Percentiles rank a stretch among this genome's conserved stretches.
These are phyloP conservation scores for Yamadazyma sp. DNA, from an alignment of 1,139 yeast genomes.

Conservation along the genomic window DNA sequence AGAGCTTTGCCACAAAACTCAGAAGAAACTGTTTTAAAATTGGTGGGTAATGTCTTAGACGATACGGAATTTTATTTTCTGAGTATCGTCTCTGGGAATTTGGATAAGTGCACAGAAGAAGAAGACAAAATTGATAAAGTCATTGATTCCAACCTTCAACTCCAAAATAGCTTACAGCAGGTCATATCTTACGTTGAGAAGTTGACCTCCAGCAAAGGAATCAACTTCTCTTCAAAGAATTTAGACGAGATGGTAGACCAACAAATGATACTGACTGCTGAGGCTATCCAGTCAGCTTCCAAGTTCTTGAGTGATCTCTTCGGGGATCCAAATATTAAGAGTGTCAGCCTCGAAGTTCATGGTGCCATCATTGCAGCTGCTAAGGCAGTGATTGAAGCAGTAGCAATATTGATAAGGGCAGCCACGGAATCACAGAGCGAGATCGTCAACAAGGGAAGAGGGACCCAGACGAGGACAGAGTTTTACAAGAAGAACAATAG, in stretches of 20 bases:
- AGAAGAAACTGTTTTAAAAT: conserved; percentile 50
- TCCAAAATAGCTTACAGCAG: conserved; percentile 69
- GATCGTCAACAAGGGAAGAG: conserved; percentile 73
- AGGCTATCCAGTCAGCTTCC: conserved; percentile 67
- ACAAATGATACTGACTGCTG: conserved; percentile 73
- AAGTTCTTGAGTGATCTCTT: conserved; percentile 57
- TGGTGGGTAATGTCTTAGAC: conserved; percentile 60
- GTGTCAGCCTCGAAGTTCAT: conserved; percentile 69
- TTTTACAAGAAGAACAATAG: conserved; percentile 86
- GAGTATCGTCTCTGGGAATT: conserved; percentile 54
- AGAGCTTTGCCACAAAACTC: conserved; percentile 53
- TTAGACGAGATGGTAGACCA: conserved; percentile 68
- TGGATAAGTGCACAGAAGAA: conserved; percentile 53
- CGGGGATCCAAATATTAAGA: conserved; percentile 54
- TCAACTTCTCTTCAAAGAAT: conserved; percentile 51
- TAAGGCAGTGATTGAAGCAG: conserved; percentile 77
- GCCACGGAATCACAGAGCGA: conserved; percentile 84
- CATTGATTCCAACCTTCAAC: conserved; percentile 70
- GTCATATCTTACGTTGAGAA: conserved; percentile 58
- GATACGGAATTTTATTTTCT: conserved; percentile 64
- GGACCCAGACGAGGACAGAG: conserved; percentile 65
- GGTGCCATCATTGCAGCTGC: conserved; percentile 80
- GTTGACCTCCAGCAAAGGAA: conserved; percentile 43
- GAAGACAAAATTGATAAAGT: conserved; percentile 74
- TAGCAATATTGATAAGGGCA: conserved; percentile 67